Percentiles rank a stretch among this genome's conserved stretches.
Evolutionary conservation across 2,329 filamentous ascomycete genomes (phyloP).

Genomic region (Didymosphaeria variabile): DNA sequence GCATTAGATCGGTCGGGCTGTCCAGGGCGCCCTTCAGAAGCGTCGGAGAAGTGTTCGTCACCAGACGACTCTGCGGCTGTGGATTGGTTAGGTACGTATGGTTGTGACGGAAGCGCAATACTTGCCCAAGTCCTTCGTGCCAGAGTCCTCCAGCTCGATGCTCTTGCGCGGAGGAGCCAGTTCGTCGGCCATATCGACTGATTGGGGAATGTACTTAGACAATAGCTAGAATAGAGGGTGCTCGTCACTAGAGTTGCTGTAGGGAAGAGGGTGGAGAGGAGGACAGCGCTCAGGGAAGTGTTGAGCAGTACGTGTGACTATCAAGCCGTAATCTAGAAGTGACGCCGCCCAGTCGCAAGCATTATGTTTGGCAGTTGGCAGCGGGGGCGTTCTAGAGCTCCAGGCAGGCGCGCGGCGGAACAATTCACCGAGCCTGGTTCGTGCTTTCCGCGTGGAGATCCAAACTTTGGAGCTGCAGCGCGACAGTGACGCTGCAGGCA

Average conservation of each 20-base stretch:
- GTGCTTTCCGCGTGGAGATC: conserved; percentile 34
- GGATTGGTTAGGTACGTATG: conserved; percentile 22
- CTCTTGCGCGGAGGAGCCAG: conserved; percentile 65
- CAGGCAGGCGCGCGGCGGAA: conserved; percentile 24
- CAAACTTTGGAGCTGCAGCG: conserved; percentile 41
- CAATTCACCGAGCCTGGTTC: conserved; percentile 29
- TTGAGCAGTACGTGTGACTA: background rate
- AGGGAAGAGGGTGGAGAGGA: background rate
- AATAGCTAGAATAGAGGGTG: conserved; percentile 1
- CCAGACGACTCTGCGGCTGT: conserved; percentile 54
- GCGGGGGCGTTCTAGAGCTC: conserved; percentile 15
- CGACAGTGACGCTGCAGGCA: conserved; percentile 24
- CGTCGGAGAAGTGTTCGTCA: conserved; percentile 73
- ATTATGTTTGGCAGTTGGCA: background rate
- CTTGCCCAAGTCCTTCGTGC: conserved; percentile 65
- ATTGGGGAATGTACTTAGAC: background rate
- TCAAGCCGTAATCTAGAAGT: background rate
- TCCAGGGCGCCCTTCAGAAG: conserved; percentile 63
- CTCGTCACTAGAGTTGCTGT: background rate
- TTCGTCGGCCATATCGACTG: conserved; percentile 49
- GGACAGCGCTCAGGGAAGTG: background rate
- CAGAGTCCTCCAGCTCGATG: conserved; percentile 64
- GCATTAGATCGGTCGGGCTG: conserved; percentile 50
- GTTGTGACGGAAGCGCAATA: background rate
- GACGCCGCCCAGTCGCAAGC: background rate